Evolutionary conservation across 208 protist genomes (phyloP).

Genomic region (Acanthamoeba royreba): DNA sequence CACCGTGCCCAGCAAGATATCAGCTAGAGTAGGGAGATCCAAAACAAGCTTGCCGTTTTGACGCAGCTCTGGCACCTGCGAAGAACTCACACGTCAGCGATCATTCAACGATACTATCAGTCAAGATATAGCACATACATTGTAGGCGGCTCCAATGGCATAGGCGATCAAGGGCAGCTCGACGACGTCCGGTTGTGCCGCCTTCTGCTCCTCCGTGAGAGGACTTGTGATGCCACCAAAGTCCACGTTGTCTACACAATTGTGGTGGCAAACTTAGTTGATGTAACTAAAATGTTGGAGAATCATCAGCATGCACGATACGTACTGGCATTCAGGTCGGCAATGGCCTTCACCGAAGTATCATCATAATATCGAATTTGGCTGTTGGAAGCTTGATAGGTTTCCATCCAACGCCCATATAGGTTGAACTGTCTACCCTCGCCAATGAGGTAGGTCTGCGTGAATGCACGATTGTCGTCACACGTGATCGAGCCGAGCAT

Average conservation of each 20-base stretch:
- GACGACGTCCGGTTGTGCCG: not conserved
- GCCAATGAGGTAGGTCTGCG: no score
- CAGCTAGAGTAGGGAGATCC: not conserved
- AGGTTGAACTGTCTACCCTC: no score
- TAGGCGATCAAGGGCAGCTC: not conserved
- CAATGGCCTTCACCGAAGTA: no score
- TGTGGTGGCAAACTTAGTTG: not conserved
- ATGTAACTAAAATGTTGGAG: not conserved
- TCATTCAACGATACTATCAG: not conserved
- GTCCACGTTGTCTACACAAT: not conserved
- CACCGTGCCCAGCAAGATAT: not conserved
- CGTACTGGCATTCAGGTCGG: no score
- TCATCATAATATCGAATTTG: no score
- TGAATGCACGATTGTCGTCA: no score
- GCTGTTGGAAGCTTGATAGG: no score
- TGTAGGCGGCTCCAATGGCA: not conserved
- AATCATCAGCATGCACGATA: not conserved
- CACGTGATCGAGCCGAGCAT: no score
- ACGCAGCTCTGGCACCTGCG: not conserved
- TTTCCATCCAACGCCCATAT: no score
- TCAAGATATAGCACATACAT: not conserved
- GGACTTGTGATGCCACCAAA: not conserved
- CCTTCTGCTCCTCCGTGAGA: not conserved
- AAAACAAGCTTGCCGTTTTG: not conserved
- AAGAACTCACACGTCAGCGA: not conserved